Conservation (phyloP, 2,329 filamentous ascomycete species). For the Fusarium longipes region DNA sequence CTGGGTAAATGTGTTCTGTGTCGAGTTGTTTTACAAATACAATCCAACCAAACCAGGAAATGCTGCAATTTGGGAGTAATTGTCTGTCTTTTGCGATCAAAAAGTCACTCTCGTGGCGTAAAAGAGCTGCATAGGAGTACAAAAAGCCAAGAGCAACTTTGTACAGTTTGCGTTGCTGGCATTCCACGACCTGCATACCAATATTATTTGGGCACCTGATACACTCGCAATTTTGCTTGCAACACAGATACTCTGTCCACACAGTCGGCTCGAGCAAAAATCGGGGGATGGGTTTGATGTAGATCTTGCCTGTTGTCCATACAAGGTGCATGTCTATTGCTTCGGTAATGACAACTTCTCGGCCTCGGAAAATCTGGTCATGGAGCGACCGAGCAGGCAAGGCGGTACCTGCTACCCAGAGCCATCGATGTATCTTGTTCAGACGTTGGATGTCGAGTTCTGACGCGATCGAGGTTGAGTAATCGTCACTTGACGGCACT, state of each 20-base stretch:
- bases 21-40: background rate
- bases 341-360: background rate
- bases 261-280: background rate
- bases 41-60: background rate
- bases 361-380: background rate
- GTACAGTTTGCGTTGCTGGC: background rate
- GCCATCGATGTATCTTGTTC: background rate
- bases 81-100: background rate
- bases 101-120: background rate
- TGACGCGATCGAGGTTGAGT: background rate
- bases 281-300: background rate
- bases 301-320: background rate
- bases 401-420: background rate
- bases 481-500: background rate
- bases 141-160: background rate
- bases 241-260: background rate
- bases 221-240: background rate
- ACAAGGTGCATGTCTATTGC: background rate
- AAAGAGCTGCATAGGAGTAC: background rate
- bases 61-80: rapidly evolving
- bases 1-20: background rate
- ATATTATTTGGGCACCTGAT: too few species aligned
- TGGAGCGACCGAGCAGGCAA: background rate
- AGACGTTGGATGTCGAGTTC: background rate
- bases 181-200: background rate